Base-by-base conservation (phyloP, 768 basidiomycete genomes). In the Collybiopsis confluens region DNA sequence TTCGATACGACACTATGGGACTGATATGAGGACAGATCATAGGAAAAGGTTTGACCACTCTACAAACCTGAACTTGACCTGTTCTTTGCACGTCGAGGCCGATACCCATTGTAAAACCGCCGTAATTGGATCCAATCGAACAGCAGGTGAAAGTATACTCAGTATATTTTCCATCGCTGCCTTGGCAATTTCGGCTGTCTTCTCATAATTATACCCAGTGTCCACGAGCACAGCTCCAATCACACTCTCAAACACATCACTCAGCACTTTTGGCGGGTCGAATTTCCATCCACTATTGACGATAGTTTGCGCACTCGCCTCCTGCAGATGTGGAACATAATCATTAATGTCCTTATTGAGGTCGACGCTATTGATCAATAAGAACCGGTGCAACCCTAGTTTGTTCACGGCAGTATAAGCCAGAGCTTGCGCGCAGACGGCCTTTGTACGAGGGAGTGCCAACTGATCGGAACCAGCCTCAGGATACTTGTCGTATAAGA, bases 161-260 rank as follows among this genome's bases (percentile, higher is more conserved):
- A 95, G 66, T 2, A 93, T 71, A 38, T 88, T 88, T 23, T 73
- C 72, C 82, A 94, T 86, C 20, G 83, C 69, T 41, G 71, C 58
- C 64, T 86, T 80, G 20, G 85, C 76, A 16, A 92, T 74, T 0
- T 71, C 71, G 15, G 79, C 78, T 3, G 84, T 81, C 55, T 74
- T 80, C 47, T 91, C 89, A 56, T 88, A 84, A 58, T 90, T 70
- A 62, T 86, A 90, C 4, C 78, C 83, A 4, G 82, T 80, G 68
- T 96, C 93, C 40, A 95, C 79, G 26, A 96, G 78, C 18, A 96
- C 73, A 2, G 90, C 92, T 1, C 91, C 93, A 30, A 93, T 71
- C 4, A 95, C 69, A 50, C 91, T 88, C 68, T 96, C 93, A 50
- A 95, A 76, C 3, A 92, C 80, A 62, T 96, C 93, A 53, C 88